Conservation (phyloP, 1,284 basidiomycete genomes). For the Ustilago lituana region DNA sequence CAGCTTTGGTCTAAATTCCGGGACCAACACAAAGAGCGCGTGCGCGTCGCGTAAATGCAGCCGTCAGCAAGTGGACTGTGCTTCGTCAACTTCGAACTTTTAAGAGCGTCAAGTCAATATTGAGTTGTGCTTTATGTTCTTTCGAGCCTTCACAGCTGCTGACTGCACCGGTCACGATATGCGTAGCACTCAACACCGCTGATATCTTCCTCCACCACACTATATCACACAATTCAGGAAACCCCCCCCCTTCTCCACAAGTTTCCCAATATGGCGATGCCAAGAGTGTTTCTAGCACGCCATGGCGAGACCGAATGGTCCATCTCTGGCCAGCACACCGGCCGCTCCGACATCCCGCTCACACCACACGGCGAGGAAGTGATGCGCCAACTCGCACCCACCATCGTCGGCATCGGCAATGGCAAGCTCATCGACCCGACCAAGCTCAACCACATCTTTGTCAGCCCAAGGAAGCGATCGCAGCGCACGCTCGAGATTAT, state of each 20-base stretch:
- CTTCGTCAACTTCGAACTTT: no score
- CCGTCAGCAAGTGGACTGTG: neutral
- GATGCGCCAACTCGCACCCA: slow-evolving; percentile 55
- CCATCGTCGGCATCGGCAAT: slow-evolving; percentile 53
- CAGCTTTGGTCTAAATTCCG: no score
- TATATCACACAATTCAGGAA: neutral
- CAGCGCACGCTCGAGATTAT: slow-evolving; percentile 59
- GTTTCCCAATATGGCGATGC: slow-evolving; percentile 51
- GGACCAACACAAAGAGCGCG: no score
- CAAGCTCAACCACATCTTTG: slow-evolving; percentile 55
- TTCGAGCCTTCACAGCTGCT: no score
- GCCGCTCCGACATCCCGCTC: slow-evolving; percentile 61
- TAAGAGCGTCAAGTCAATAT: no score
- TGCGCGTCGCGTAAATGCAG: slow-evolving; percentile 11
- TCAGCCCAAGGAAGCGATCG: slow-evolving; percentile 56
- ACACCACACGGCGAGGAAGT: slow-evolving; percentile 60
- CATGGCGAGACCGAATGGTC: slow-evolving; percentile 67
- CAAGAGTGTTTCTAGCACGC: slow-evolving; percentile 62
- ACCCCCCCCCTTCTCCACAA: no score
- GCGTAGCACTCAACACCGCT: no score
- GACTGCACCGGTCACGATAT: no score
- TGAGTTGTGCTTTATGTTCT: no score
- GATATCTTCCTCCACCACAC: neutral
- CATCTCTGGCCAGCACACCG: slow-evolving; percentile 63
- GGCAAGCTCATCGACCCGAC: slow-evolving; percentile 58